Evolutionary conservation across 257 asterid genomes (phyloP).

Genomic region (Solanum pimpinellifolium): DNA sequence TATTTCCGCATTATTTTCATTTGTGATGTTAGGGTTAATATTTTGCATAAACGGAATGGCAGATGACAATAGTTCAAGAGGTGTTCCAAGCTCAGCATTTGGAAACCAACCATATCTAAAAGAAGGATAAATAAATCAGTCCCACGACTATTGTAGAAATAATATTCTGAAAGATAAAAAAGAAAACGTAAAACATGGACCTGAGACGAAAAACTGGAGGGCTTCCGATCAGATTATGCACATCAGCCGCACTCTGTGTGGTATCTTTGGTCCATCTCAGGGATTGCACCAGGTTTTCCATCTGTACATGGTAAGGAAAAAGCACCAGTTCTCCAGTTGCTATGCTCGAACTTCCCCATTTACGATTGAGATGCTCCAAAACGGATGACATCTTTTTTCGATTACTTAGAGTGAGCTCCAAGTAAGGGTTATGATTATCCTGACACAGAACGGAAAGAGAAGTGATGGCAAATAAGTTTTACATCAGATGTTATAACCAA

Average conservation of each 20-base stretch:
- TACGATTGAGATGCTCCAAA: constrained; percentile 82
- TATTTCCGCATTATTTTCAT: constrained; percentile 19
- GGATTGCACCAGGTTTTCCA: constrained; percentile 47
- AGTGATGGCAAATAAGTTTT: neutral
- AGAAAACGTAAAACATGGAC: constrained; percentile 14
- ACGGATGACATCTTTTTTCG: constrained; percentile 88
- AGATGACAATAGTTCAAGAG: constrained; percentile 31
- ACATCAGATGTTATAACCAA: neutral
- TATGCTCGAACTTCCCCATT: constrained; percentile 69
- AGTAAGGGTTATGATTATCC: constrained; percentile 83
- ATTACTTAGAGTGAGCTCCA: constrained; percentile 82
- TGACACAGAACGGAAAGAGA: constrained; percentile 6
- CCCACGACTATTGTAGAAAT: neutral
- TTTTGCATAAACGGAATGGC: constrained; percentile 16
- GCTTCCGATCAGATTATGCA: constrained; percentile 56
- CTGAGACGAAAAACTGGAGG: constrained; percentile 91
- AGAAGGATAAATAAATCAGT: constrained; percentile 10
- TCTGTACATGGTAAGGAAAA: constrained; percentile 66
- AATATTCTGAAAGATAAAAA: neutral
- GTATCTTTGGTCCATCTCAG: constrained; percentile 87
- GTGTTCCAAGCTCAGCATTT: constrained; percentile 38
- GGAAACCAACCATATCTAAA: constrained; percentile 94
- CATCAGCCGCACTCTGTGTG: constrained; percentile 76
- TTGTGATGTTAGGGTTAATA: constrained; percentile 8
- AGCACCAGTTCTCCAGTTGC: constrained; percentile 57